Evolutionary conservation across 768 basidiomycete genomes (phyloP).

Genomic region (Krasilnikovozyma curviuscula): DNA sequence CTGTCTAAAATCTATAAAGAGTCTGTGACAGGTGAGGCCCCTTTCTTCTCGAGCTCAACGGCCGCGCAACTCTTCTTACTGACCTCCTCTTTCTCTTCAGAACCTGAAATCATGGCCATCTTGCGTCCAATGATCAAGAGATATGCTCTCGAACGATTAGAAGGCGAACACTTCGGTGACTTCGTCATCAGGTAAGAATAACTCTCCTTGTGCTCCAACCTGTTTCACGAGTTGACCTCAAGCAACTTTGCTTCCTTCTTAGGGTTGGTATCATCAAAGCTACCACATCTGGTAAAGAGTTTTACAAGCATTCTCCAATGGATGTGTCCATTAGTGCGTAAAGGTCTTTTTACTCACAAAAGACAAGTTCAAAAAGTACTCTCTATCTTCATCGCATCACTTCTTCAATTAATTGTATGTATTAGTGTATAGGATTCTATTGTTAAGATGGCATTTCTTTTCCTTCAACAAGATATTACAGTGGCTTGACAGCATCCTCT

Average conservation of each 20-base stretch:
- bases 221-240: too few relatives aligned
- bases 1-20: slow-evolving; percentile 72
- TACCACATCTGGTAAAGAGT: slow-evolving; percentile 61
- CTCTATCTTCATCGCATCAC: too few relatives aligned
- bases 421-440: too few relatives aligned
- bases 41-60: not conserved
- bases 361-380: too few relatives aligned
- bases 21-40: not conserved
- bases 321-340: not conserved
- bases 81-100: slow-evolving; percentile 25
- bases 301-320: slow-evolving; percentile 43
- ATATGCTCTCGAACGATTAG: slow-evolving; percentile 66
- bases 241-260: too few relatives aligned
- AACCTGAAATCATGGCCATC: slow-evolving; percentile 77
- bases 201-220: too few relatives aligned
- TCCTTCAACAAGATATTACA: too few relatives aligned
- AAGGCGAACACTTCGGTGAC: slow-evolving; percentile 87
- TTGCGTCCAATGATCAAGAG: slow-evolving; percentile 82
- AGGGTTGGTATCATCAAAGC: slow-evolving; percentile 72
- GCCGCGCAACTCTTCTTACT: too few relatives aligned
- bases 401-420: too few relatives aligned
- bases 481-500: not conserved
- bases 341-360: too few relatives aligned
- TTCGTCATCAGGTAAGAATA: slow-evolving; percentile 88
- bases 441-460: too few relatives aligned